These are phyloP conservation scores for Alnus rubra DNA, from an alignment of 306 rosid genomes.

Conservation along the genomic window DNA sequence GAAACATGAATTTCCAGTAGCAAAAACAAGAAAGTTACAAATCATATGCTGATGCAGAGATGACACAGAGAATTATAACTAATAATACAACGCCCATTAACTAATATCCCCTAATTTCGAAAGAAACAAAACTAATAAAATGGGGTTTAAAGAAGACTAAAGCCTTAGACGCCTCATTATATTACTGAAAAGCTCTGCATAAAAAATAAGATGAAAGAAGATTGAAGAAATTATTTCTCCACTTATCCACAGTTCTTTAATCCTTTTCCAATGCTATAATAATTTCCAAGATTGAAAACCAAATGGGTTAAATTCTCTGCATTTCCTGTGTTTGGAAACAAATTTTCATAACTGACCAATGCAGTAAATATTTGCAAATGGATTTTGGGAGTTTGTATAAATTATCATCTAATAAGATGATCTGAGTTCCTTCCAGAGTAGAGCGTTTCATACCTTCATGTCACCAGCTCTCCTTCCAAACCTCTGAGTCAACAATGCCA, in stretches of 20 bases:
- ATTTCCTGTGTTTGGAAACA: not conserved
- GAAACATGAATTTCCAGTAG: not conserved
- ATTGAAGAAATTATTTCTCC: not conserved
- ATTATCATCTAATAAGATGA: not conserved
- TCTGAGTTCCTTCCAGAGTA: not conserved
- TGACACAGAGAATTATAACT: not conserved
- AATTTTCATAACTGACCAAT: not conserved
- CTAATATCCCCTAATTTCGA: not conserved
- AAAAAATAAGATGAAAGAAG: not conserved
- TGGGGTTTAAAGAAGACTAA: not conserved
- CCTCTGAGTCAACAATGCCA: constrained; percentile 70
- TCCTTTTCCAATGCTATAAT: not conserved
- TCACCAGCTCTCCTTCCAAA: constrained; percentile 98
- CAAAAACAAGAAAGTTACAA: not conserved
- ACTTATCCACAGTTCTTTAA: not conserved
- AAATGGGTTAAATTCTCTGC: not conserved
- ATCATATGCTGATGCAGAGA: not conserved
- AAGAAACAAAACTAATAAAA: not conserved
- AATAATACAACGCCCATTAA: not conserved
- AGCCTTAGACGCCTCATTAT: not conserved
- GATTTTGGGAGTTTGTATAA: not conserved
- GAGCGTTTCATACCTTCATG: constrained; percentile 72
- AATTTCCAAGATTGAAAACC: not conserved
- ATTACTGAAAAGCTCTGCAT: not conserved
- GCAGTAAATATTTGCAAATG: not conserved